Percentiles rank a stretch among this genome's conserved stretches.
Evolutionary conservation across 257 asterid genomes (phyloP).

Genomic region (Gynochthodes officinalis): DNA sequence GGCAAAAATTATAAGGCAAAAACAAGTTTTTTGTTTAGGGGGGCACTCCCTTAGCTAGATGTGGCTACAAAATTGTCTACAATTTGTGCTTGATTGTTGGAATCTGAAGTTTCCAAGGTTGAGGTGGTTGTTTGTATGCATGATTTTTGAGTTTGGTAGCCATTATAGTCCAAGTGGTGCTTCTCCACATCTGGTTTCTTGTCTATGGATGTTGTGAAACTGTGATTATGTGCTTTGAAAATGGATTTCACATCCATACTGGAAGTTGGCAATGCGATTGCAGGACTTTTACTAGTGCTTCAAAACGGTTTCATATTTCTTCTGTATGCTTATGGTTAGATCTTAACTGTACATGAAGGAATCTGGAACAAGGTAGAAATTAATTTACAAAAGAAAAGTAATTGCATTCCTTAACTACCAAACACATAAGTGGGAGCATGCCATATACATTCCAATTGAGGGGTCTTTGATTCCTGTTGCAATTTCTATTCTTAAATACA

Average conservation of each 20-base stretch:
- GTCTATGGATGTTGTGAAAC: background rate
- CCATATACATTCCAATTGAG: background rate
- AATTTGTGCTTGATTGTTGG: too few species aligned
- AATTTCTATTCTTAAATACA: background rate
- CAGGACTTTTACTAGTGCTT: background rate
- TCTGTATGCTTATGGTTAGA: background rate
- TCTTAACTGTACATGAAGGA: background rate
- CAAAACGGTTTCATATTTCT: background rate
- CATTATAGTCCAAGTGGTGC: background rate
- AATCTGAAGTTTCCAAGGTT: too few species aligned
- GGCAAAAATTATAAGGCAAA: too few species aligned
- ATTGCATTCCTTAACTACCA: too few species aligned
- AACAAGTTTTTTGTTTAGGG: too few species aligned
- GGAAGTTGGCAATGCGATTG: background rate
- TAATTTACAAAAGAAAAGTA: background rate
- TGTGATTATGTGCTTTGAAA: background rate
- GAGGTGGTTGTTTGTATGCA: background rate
- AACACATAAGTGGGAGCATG: background rate
- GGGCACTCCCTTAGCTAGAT: too few species aligned
- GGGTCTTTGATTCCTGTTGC: background rate
- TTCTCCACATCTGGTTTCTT: background rate
- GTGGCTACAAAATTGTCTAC: too few species aligned
- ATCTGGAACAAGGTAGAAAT: background rate
- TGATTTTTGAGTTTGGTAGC: constrained; percentile 2
- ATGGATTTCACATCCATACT: background rate